A percentile compares a stretch with the other conserved stretches of the same genome.
These are phyloP conservation scores for Tripterygium wilfordii DNA, from an alignment of 177 flowering plant genomes.

Conservation along the genomic window DNA sequence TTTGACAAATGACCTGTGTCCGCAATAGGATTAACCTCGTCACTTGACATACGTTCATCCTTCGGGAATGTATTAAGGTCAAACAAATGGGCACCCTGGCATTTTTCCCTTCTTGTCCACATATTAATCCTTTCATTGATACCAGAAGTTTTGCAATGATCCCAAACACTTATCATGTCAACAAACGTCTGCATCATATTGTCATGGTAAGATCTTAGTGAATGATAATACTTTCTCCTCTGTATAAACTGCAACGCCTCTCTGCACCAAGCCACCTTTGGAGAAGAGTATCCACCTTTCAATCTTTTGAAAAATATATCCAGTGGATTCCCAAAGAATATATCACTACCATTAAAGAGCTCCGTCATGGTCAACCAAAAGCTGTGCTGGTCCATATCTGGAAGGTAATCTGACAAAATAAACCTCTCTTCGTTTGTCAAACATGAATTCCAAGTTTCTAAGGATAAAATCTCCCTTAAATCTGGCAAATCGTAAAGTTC, in stretches of 20 bases:
- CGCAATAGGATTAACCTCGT: conserved; percentile 3
- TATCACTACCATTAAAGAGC: conserved; percentile 24
- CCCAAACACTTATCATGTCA: conserved; percentile 27
- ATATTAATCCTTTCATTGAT: conserved; percentile 20
- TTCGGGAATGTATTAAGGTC: conserved; percentile 26
- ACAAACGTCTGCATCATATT: conserved; percentile 18
- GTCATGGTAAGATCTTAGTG: conserved; percentile 25
- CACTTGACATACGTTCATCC: conserved; percentile 9
- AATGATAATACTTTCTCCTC: conserved; percentile 20
- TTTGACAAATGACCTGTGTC: conserved; percentile 3
- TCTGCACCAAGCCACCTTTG: conserved; percentile 21
- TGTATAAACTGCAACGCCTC: conserved; percentile 22
- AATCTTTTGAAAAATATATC: conserved; percentile 20
- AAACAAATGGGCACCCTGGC: conserved; percentile 9
- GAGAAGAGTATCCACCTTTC: conserved; percentile 31
- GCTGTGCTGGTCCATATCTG: conserved; percentile 37
- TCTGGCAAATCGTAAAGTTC: conserved; percentile 35
- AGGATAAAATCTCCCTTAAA: conserved; percentile 27
- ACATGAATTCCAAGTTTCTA: conserved; percentile 34
- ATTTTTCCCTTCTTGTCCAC: conserved; percentile 20
- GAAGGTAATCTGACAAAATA: conserved; percentile 29
- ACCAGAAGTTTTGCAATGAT: conserved; percentile 13
- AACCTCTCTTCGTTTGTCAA: conserved; percentile 37
- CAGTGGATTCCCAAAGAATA: conserved; percentile 32
- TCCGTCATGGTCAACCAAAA: conserved; percentile 33